Evolutionary conservation across 176 grass and related monocot genomes (phyloP).

Genomic region (Pontederia paniculata): DNA sequence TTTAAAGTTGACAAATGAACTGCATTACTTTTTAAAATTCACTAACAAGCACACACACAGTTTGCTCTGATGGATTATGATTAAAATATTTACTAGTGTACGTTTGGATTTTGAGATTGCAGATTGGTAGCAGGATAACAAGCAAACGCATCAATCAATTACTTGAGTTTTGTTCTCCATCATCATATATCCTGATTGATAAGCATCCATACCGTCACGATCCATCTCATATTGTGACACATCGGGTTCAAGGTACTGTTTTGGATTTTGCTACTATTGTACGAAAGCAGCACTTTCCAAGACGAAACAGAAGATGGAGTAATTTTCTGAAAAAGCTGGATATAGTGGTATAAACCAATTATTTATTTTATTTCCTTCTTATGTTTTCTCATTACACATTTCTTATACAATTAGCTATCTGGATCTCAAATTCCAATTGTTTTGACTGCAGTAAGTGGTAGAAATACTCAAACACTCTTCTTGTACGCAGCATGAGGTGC

Average conservation of each 20-base stretch:
- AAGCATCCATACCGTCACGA: slow-evolving; percentile 74
- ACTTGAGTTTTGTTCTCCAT: slow-evolving; percentile 50
- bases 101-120: slow-evolving; percentile 5
- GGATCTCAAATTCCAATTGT: too few species aligned
- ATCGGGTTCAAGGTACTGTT: slow-evolving; percentile 67
- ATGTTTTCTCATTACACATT: too few species aligned
- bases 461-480: too few species aligned
- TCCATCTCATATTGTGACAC: slow-evolving; percentile 88
- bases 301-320: slow-evolving; percentile 42
- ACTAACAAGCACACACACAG: too few species aligned
- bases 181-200: slow-evolving; percentile 84
- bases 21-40: too few species aligned
- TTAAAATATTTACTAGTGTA: too few species aligned
- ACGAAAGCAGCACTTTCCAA: slow-evolving; percentile 31
- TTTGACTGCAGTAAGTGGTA: too few species aligned
- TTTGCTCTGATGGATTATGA: too few species aligned
- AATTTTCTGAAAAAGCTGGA: slow-evolving; percentile 55
- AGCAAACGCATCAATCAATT: slow-evolving; percentile 73
- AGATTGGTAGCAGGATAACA: slow-evolving; percentile 92
- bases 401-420: too few species aligned
- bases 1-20: too few species aligned
- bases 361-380: not conserved
- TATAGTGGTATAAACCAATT: slow-evolving; percentile 41
- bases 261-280: slow-evolving; percentile 56
- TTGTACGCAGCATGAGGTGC: not conserved